These are phyloP conservation scores for Coemansia sp. DNA, from an alignment of 192 early-diverging fungal species.

Conservation along the genomic window DNA sequence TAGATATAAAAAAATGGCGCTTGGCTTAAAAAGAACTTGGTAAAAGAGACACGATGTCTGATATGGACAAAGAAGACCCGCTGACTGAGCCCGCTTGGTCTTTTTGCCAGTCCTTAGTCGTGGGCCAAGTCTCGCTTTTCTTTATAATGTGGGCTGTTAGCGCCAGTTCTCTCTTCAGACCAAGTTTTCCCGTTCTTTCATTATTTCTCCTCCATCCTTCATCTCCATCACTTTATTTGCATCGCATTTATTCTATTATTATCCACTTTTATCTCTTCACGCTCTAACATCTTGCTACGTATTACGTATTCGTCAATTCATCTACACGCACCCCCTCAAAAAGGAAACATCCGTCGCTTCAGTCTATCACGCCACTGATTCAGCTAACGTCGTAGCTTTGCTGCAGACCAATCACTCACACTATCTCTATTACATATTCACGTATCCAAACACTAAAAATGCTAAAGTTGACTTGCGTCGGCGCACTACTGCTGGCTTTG, in stretches of 20 bases:
- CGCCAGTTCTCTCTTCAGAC: background rate
- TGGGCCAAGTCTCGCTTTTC: constrained; percentile 6
- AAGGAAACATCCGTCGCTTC: background rate
- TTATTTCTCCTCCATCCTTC: background rate
- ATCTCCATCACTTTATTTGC: background rate
- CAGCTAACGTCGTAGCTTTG: background rate
- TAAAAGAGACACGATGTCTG: constrained; percentile 5
- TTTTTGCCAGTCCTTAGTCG: background rate
- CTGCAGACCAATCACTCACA: background rate
- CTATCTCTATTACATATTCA: background rate
- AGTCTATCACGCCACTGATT: background rate
- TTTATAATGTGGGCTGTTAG: constrained; percentile 4
- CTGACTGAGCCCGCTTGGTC: constrained; percentile 1
- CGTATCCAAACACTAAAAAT: background rate
- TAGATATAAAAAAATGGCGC: background rate
- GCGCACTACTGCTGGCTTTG: constrained; percentile 4
- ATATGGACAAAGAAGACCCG: background rate
- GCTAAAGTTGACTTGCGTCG: constrained; percentile 3
- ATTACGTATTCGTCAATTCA: background rate
- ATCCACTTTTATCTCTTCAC: background rate
- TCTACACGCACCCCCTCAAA: background rate
- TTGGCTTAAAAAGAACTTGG: constrained; percentile 1
- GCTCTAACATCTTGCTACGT: background rate
- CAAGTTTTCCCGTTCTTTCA: background rate
- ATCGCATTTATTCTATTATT: background rate